Conservation (phyloP, 352 stramenopile species). For the Albugo laibachii region DNA sequence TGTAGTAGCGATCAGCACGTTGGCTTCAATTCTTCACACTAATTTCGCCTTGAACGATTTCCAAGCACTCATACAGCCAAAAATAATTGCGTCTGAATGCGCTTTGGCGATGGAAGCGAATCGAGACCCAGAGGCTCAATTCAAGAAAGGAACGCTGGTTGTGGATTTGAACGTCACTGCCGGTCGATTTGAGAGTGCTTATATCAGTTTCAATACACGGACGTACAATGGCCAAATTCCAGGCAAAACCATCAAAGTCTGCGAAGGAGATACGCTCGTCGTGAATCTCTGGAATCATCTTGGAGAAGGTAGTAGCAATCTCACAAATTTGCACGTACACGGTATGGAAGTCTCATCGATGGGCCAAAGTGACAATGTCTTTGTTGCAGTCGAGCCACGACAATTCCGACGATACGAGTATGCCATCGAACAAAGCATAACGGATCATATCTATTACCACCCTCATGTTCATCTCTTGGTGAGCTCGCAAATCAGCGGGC, state of each 20-base stretch:
- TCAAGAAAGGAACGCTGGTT: too few species aligned
- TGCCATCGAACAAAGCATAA: conserved; percentile 44
- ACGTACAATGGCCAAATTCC: conserved; percentile 47
- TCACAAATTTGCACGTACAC: conserved; percentile 54
- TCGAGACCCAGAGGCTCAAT: too few species aligned
- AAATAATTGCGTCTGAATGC: too few species aligned
- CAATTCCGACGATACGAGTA: conserved; percentile 35
- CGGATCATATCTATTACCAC: conserved; percentile 48
- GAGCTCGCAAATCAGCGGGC: conserved; percentile 48
- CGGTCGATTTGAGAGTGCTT: conserved; percentile 40
- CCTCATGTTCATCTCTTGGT: conserved; percentile 49
- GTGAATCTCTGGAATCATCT: conserved; percentile 36
- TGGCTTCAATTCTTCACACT: too few species aligned
- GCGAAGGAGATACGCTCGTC: conserved; percentile 33
- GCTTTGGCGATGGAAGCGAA: too few species aligned
- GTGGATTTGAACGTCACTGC: conserved; percentile 35
- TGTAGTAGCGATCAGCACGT: too few species aligned
- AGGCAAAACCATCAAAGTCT: conserved; percentile 49
- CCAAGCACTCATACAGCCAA: too few species aligned
- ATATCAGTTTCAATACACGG: conserved; percentile 52
- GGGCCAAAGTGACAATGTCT: conserved; percentile 40
- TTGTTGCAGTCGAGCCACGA: conserved; percentile 25
- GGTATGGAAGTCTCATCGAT: conserved; percentile 38
- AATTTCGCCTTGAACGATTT: too few species aligned
- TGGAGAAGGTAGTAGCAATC: conserved; percentile 22